These are phyloP conservation scores for Fragilaria crotonensis DNA, from an alignment of 108 stramenopile genomes.

Conservation along the genomic window DNA sequence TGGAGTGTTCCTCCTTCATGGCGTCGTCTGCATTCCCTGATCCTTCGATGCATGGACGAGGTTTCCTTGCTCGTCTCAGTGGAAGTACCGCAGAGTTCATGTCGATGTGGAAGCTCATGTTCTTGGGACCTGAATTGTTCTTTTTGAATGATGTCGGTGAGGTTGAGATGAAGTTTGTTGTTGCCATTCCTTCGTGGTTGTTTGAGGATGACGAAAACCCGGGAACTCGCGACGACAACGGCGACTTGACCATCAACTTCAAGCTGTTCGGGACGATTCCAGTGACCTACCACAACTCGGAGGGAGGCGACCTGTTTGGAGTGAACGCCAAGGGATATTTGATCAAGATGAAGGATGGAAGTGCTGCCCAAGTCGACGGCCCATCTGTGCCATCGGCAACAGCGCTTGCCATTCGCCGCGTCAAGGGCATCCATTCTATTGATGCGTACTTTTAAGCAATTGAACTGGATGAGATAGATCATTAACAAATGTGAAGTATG, in stretches of 20 bases:
- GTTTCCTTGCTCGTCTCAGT: slow-evolving; percentile 90
- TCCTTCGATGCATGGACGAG: slow-evolving; percentile 69
- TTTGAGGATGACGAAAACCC: slow-evolving; percentile 69
- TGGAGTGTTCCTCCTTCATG: slow-evolving; percentile 91
- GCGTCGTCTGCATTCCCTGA: slow-evolving; percentile 91
- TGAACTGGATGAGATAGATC: no score
- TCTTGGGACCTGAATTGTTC: slow-evolving; percentile 78
- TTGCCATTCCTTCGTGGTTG: slow-evolving; percentile 87
- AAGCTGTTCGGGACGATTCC: slow-evolving; percentile 82
- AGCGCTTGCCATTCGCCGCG: slow-evolving; percentile 67
- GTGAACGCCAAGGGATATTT: slow-evolving; percentile 64
- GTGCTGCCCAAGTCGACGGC: slow-evolving; percentile 44
- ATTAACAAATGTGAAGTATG: no score
- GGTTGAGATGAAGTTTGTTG: slow-evolving; percentile 74
- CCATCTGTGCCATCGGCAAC: slow-evolving; percentile 50
- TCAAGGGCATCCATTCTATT: slow-evolving; percentile 57
- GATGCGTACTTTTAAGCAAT: slow-evolving; percentile 85
- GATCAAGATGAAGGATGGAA: slow-evolving; percentile 72
- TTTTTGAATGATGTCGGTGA: slow-evolving; percentile 61
- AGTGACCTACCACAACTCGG: slow-evolving; percentile 91
- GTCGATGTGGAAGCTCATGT: slow-evolving; percentile 91
- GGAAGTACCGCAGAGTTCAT: slow-evolving; percentile 96
- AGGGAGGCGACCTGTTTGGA: slow-evolving; percentile 64
- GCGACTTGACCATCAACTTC: slow-evolving; percentile 69
- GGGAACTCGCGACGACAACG: slow-evolving; percentile 69